Base-by-base conservation (phyloP, 495 filamentous ascomycete genomes). In the Parathielavia appendiculata region DNA sequence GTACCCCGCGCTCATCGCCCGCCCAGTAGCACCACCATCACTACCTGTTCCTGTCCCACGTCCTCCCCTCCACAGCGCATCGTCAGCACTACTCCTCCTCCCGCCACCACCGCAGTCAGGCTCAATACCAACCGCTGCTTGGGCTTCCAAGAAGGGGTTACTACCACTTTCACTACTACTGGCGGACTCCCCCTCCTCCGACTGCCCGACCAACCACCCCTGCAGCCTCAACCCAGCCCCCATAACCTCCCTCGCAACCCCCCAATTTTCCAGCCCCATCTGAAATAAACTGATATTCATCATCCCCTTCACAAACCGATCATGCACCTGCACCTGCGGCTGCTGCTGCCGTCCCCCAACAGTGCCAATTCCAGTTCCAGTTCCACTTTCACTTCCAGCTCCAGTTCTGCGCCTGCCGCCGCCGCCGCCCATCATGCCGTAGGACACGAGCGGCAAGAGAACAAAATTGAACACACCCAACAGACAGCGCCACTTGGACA, bases 251-350 rank as follows among this genome's bases (percentile, higher is more conserved):
- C 36, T 23, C 2, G 61, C 62, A 30, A 75, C 58, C 44, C 70
- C 71, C 72, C 72, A 75, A 47, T 71, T 69, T 13, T 73, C 72
- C 60, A 75, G 58, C 10, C 62, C 66, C 14, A 72, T 68, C 61
- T 73, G 71, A 36, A 73, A 50, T 44, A 68, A 47, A 35, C 61
- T 64, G n/a, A 65, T 51, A 11, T 59, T 66, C 38, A 72, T 20
- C 62, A 71, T 57, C 0, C 61, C 62, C 70, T 71, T 75, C 43
- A 73, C 66, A 23, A 65, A 68, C 12, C 69, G 64, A 36, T 66
- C 68, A 39, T 72, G 66, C 30, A 54, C 35, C n/a, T 54, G 45
- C 12, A 11, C 41, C 56, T 48, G 41, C 56, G 55, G 57, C 63
- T 54, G 40, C 40, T 43, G 40, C 14, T 30, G 26, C 26, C 26